Percentiles rank a stretch among this genome's conserved stretches.
phyloP scores from a whole-genome alignment of 345 rosid species.

The Eucalyptus urophylla region DNA sequence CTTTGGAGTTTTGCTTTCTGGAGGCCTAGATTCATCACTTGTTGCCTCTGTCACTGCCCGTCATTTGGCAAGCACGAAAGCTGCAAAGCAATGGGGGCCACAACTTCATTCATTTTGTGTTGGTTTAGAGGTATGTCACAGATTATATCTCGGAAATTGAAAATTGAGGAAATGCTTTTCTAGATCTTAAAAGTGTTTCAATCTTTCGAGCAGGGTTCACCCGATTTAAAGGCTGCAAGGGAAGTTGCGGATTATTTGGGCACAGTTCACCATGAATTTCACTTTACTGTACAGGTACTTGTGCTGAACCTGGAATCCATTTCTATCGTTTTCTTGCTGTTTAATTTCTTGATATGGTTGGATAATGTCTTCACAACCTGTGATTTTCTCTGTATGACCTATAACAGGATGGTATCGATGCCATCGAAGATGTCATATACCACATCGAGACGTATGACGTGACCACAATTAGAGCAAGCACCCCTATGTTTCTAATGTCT shows the following conservation, averaged over 20 bases:
- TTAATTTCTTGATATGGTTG: background rate
- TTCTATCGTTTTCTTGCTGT: background rate
- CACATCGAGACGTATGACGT: conserved; percentile 90
- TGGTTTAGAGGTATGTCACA: conserved; percentile 59
- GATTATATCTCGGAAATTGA: background rate
- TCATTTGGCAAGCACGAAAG: conserved; percentile 60
- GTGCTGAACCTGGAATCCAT: background rate
- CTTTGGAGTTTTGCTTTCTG: conserved; percentile 85
- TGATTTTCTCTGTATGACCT: background rate
- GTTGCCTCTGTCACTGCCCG: conserved; percentile 84
- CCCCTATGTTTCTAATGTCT: conserved; percentile 90
- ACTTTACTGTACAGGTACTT: conserved; percentile 74
- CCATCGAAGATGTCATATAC: conserved; percentile 89
- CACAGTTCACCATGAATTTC: conserved; percentile 87
- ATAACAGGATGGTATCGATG: conserved; percentile 78
- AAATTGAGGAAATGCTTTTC: background rate
- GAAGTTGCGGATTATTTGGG: conserved; percentile 91
- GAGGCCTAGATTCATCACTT: conserved; percentile 89
- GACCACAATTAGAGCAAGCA: conserved; percentile 81
- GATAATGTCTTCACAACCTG: background rate
- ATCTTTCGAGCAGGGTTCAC: conserved; percentile 45
- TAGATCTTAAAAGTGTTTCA: background rate
- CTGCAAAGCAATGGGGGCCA: conserved; percentile 73
- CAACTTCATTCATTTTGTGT: conserved; percentile 90
- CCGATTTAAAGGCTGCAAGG: conserved; percentile 75